phyloP scores from a whole-genome alignment of 441 rosid species.

The Croton setiger region DNA sequence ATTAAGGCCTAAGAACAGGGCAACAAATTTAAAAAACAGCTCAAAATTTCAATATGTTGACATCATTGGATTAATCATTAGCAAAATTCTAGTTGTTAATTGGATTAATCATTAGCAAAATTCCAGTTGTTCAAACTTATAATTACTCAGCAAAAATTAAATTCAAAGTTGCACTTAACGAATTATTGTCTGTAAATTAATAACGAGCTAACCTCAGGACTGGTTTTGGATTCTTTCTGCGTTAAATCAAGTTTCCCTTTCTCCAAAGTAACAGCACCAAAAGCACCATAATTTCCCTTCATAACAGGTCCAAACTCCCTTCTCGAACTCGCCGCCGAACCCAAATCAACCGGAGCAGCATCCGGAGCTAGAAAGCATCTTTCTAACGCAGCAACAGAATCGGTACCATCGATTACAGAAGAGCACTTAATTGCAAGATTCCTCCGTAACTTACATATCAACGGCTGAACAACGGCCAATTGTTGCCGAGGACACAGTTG shows the following conservation, averaged over 20 bases:
- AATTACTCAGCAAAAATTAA: neutral
- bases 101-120: too few species aligned
- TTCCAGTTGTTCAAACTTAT: neutral
- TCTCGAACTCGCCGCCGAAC: conserved; percentile 28
- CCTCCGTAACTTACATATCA: conserved; percentile 24
- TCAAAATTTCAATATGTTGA: too few species aligned
- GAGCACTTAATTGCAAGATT: conserved; percentile 36
- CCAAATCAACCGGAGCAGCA: conserved; percentile 26
- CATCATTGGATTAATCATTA: too few species aligned
- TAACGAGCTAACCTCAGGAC: conserved; percentile 60
- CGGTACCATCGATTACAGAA: conserved; percentile 37
- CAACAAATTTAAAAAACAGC: neutral
- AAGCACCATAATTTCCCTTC: conserved; percentile 66
- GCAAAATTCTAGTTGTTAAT: too few species aligned
- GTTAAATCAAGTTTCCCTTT: conserved; percentile 78
- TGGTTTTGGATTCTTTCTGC: conserved; percentile 50
- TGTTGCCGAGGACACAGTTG: conserved; percentile 28
- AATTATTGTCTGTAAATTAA: neutral
- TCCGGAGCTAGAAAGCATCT: conserved; percentile 47
- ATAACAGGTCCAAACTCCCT: conserved; percentile 56
- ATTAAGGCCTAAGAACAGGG: neutral
- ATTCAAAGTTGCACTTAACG: neutral
- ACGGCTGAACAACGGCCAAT: conserved; percentile 22
- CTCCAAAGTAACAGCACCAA: conserved; percentile 87
- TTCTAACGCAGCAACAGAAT: conserved; percentile 43